Evolutionary conservation across 2,329 filamentous ascomycete genomes (phyloP).

Genomic region (Trichothecium sympodiale): DNA sequence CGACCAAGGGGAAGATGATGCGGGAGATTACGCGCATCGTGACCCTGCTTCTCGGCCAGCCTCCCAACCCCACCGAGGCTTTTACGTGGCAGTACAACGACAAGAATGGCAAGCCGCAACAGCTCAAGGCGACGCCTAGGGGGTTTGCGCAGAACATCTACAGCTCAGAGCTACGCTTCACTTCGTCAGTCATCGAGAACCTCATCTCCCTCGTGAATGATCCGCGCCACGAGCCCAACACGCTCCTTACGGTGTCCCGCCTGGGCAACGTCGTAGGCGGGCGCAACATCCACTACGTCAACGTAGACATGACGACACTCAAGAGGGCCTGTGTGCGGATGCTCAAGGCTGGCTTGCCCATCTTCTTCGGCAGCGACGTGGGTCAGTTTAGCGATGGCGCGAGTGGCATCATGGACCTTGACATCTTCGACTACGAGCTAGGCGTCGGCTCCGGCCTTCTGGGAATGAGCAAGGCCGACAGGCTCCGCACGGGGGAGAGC

Average conservation of each 20-base stretch:
- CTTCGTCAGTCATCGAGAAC: conserved; percentile 46
- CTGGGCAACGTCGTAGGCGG: conserved; percentile 77
- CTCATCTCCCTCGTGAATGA: conserved; percentile 81
- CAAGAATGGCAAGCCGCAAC: conserved; percentile 50
- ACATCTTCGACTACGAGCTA: conserved; percentile 67
- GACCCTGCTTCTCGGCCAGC: conserved; percentile 73
- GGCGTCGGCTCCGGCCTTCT: conserved; percentile 74
- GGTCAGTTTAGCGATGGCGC: conserved; percentile 64
- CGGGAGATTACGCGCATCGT: conserved; percentile 70
- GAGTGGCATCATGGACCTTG: conserved; percentile 70
- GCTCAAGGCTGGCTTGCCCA: conserved; percentile 65
- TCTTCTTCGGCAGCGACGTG: conserved; percentile 86
- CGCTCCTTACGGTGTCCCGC: conserved; percentile 63
- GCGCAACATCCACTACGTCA: conserved; percentile 67
- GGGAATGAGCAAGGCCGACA: conserved; percentile 63
- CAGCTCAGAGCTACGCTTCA: conserved; percentile 39
- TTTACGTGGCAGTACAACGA: conserved; percentile 78
- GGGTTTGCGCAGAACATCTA: conserved; percentile 62
- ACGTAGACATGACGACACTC: conserved; percentile 62
- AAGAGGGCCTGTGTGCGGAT: conserved; percentile 66
- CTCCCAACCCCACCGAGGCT: conserved; percentile 54
- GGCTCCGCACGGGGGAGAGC: conserved; percentile 63
- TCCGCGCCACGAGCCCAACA: conserved; percentile 64
- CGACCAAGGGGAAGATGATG: conserved; percentile 62
- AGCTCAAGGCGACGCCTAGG: conserved; percentile 53